A percentile compares a stretch with the other conserved stretches of the same genome.
These are phyloP conservation scores for Triangularia verruculosa DNA, from an alignment of 2,329 filamentous ascomycete species.

Conservation along the genomic window DNA sequence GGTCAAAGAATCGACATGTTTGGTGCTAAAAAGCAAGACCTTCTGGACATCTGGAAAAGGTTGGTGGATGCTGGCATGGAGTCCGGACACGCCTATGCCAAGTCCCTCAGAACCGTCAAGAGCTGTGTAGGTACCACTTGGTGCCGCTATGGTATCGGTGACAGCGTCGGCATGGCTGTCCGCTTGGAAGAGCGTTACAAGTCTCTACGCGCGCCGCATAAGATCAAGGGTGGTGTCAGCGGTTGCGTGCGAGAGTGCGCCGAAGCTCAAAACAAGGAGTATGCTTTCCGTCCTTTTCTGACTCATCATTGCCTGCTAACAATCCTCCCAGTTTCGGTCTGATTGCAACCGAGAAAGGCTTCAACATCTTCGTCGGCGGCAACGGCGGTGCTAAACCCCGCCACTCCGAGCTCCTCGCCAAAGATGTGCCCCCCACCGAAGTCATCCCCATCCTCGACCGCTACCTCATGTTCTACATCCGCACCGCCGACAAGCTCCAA, in stretches of 20 bases:
- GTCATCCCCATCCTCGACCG: slow-evolving; percentile 82
- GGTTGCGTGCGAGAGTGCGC: slow-evolving; percentile 92
- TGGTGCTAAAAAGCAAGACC: slow-evolving; percentile 82
- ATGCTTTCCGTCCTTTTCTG: slow-evolving; percentile 32
- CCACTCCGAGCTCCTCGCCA: slow-evolving; percentile 79
- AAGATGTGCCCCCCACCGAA: slow-evolving; percentile 79
- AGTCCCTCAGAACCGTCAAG: slow-evolving; percentile 85
- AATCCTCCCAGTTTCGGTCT: slow-evolving; percentile 65
- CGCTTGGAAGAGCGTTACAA: slow-evolving; percentile 88
- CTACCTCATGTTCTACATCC: slow-evolving; percentile 91
- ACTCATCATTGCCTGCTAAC: neutral
- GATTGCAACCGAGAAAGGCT: slow-evolving; percentile 89
- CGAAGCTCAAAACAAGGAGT: slow-evolving; percentile 90
- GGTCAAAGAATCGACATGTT: slow-evolving; percentile 93
- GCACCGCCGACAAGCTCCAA: slow-evolving; percentile 86
- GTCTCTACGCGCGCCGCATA: slow-evolving; percentile 83
- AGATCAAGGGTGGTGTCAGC: slow-evolving; percentile 86
- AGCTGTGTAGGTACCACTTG: slow-evolving; percentile 88
- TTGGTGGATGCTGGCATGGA: slow-evolving; percentile 85
- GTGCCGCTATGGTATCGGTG: slow-evolving; percentile 85
- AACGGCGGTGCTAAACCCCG: slow-evolving; percentile 84
- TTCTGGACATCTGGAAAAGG: slow-evolving; percentile 76
- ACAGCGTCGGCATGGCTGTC: slow-evolving; percentile 88
- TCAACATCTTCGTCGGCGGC: slow-evolving; percentile 87
- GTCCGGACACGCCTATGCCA: slow-evolving; percentile 86